phyloP scores from a whole-genome alignment of 2,329 filamentous ascomycete genomes.

The Cephalotrichum gorgonifer region DNA sequence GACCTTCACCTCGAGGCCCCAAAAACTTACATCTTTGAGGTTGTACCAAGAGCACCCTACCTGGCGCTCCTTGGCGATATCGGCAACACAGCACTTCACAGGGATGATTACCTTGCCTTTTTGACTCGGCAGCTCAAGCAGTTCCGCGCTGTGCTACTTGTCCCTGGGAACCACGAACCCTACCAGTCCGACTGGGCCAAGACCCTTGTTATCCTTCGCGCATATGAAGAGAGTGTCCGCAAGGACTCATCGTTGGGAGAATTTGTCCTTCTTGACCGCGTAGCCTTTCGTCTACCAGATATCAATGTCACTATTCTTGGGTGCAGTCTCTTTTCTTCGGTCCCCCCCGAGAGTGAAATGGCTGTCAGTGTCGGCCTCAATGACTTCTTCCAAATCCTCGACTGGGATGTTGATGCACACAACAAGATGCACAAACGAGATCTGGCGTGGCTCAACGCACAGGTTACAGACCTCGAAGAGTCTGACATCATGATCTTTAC shows the following conservation, averaged over 20 bases:
- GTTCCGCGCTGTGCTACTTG: conserved; percentile 39
- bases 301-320: conserved; percentile 20
- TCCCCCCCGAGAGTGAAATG: conserved; percentile 24
- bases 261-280: conserved; percentile 27
- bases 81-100: conserved; percentile 28
- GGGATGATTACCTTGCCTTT: conserved; percentile 33
- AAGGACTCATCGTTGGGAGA: conserved; percentile 19
- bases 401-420: conserved; percentile 27
- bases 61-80: conserved; percentile 49
- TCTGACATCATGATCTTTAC: conserved; percentile 25
- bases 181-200: conserved; percentile 29
- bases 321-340: conserved; percentile 35
- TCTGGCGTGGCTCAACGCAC: conserved; percentile 29
- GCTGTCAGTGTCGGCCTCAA: conserved; percentile 32
- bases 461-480: conserved; percentile 15
- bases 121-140: conserved; percentile 33
- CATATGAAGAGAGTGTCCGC: conserved; percentile 18
- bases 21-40: conserved; percentile 35
- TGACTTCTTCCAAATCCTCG: conserved; percentile 38
- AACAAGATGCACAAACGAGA: conserved; percentile 25
- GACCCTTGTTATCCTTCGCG: conserved; percentile 16
- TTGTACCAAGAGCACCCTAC: conserved; percentile 33
- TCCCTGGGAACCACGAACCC: conserved; percentile 48
- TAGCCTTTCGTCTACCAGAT: conserved; percentile 13
- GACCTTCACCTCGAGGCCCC: conserved; percentile 46